These are phyloP conservation scores for Entophlyctis luteolus DNA, from an alignment of 192 early-diverging fungal species.

Conservation along the genomic window DNA sequence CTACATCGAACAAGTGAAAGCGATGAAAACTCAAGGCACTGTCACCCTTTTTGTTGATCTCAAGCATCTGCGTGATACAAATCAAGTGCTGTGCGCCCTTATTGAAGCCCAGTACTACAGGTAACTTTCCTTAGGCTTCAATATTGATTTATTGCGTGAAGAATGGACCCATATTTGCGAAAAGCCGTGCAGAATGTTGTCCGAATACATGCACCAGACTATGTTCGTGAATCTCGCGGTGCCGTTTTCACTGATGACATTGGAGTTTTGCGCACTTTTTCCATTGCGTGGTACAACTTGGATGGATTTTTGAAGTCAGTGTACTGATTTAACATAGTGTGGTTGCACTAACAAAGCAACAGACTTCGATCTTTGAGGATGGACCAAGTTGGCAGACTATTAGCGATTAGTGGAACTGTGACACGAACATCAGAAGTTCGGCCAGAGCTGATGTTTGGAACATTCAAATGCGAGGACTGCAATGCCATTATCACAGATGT, in stretches of 20 bases:
- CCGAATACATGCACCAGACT: constrained; percentile 62
- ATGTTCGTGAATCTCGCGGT: constrained; percentile 44
- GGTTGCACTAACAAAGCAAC: too few relatives aligned
- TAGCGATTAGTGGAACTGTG: constrained; percentile 84
- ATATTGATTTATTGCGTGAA: constrained; percentile 20
- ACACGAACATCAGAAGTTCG: constrained; percentile 95
- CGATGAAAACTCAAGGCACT: neutral
- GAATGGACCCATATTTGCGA: constrained; percentile 79
- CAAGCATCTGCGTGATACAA: constrained; percentile 3
- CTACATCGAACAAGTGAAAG: neutral
- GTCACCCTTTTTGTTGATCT: constrained; percentile 3
- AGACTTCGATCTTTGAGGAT: constrained; percentile 84
- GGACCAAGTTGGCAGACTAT: constrained; percentile 75
- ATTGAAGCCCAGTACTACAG: constrained; percentile 2
- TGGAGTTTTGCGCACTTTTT: constrained; percentile 65
- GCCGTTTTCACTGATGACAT: constrained; percentile 29
- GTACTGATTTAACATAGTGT: neutral
- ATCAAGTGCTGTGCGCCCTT: constrained; percentile 3
- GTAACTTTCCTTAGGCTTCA: neutral
- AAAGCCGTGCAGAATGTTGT: constrained; percentile 79
- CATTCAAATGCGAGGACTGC: constrained; percentile 88
- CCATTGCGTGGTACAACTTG: constrained; percentile 56
- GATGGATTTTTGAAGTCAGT: constrained; percentile 12
- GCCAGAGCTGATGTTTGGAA: constrained; percentile 87
- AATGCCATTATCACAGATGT: constrained; percentile 72